phyloP scores from a whole-genome alignment of 768 basidiomycete genomes.

The Phylloporus rhodoxanthus region DNA sequence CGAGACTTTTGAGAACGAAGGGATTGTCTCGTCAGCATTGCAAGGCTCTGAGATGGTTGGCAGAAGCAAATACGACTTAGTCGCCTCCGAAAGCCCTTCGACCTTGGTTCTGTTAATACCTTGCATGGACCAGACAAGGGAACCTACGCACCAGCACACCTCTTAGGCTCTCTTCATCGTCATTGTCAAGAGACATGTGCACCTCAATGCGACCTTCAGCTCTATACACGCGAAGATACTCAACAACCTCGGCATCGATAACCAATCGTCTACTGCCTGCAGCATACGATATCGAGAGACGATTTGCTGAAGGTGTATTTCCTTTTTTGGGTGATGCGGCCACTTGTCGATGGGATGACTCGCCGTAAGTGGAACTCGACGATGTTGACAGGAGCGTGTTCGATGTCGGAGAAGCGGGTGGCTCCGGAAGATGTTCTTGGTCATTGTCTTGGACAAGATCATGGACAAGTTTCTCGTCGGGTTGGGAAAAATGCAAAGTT shows the following conservation, averaged over 20 bases:
- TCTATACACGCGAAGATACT: conserved; percentile 73
- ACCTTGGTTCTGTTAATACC: conserved; percentile 40
- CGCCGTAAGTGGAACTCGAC: conserved; percentile 40
- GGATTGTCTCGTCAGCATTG: conserved; percentile 58
- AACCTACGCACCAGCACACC: conserved; percentile 64
- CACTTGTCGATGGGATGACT: conserved; percentile 34
- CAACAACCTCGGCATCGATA: conserved; percentile 82
- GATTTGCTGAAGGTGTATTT: conserved; percentile 66
- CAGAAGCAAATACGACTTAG: conserved; percentile 64
- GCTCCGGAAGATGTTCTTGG: conserved; percentile 51
- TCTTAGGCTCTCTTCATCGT: conserved; percentile 52
- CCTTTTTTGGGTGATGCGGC: conserved; percentile 28
- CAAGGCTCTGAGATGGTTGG: conserved; percentile 38
- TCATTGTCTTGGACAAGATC: conserved; percentile 17
- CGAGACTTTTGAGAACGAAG: conserved; percentile 57
- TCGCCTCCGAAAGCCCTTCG: conserved; percentile 65
- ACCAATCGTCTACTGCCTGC: conserved; percentile 82
- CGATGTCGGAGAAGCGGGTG: conserved; percentile 51
- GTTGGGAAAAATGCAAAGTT: conserved; percentile 12
- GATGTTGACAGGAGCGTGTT: conserved; percentile 38
- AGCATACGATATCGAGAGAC: conserved; percentile 94
- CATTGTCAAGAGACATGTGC: conserved; percentile 51
- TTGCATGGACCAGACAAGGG: not conserved
- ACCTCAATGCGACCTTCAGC: conserved; percentile 85
- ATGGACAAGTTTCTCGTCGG: conserved; percentile 16